Conservation (phyloP, 176 grass and related monocot species). For the Triticum turgidum region DNA sequence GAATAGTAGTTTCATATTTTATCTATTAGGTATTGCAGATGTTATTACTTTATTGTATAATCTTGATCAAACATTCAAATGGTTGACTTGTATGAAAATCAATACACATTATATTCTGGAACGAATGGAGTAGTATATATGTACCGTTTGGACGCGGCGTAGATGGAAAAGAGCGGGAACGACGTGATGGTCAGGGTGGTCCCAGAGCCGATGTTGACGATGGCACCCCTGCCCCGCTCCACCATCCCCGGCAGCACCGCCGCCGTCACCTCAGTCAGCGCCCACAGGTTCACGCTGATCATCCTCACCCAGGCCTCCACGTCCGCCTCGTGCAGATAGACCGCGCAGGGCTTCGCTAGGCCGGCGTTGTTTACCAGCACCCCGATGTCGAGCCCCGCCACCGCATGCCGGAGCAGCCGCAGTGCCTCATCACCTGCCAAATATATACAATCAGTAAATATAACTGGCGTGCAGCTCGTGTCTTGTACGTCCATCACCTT, state of each 20-base stretch:
- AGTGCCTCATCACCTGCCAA: not conserved
- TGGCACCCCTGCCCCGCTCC: not conserved
- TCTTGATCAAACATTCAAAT: no score
- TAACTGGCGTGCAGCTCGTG: no score
- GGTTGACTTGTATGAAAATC: no score
- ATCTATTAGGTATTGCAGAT: no score
- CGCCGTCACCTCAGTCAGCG: not conserved
- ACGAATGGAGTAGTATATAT: no score
- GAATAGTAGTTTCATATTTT: no score
- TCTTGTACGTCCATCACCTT: no score
- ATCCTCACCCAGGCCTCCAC: not conserved
- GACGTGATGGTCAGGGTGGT: not conserved
- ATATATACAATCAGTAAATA: not conserved
- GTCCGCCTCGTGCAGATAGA: not conserved
- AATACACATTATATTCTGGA: no score
- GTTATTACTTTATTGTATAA: no score
- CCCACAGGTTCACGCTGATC: not conserved
- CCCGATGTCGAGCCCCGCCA: not conserved
- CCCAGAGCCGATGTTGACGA: not conserved
- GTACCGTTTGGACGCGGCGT: not conserved
- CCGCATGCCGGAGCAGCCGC: not conserved
- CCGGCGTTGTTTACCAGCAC: not conserved
- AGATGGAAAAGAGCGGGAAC: not conserved
- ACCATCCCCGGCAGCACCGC: not conserved
- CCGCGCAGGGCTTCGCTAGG: not conserved